Conservation (phyloP, 2,329 filamentous ascomycete species). For the Epichloe typhina region DNA sequence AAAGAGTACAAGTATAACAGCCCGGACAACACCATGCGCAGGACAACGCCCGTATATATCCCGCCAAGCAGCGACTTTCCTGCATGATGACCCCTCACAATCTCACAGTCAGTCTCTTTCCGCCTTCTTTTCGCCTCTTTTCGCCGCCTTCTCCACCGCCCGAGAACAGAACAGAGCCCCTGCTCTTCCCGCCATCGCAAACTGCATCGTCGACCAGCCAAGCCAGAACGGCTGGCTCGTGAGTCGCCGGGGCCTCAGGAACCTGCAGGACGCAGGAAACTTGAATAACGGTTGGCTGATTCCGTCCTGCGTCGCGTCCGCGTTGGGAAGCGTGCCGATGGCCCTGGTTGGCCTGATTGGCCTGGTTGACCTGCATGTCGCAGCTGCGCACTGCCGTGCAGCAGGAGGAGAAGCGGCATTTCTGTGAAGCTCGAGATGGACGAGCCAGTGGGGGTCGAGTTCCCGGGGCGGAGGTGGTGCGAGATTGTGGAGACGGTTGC, state of each 20-base stretch:
- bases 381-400: slow-evolving; percentile 2
- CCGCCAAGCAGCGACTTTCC: neutral
- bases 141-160: neutral
- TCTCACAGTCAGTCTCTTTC: neutral
- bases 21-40: neutral
- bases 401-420: neutral
- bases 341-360: slow-evolving; percentile 5
- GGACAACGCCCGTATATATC: neutral
- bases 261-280: neutral
- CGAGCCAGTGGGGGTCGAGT: neutral
- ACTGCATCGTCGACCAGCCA: neutral
- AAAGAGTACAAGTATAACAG: neutral
- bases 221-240: slow-evolving; percentile 1
- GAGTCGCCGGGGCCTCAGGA: neutral
- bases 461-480: no score
- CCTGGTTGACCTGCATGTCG: neutral
- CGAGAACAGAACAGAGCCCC: neutral
- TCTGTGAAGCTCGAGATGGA: neutral
- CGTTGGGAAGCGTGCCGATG: slow-evolving; percentile 8
- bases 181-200: neutral
- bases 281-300: neutral
- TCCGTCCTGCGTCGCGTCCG: slow-evolving; percentile 7
- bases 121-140: neutral
- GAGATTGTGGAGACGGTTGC: neutral
- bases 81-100: neutral